These are phyloP conservation scores for Prosopis cineraria DNA, from an alignment of 306 rosid species.

Conservation along the genomic window DNA sequence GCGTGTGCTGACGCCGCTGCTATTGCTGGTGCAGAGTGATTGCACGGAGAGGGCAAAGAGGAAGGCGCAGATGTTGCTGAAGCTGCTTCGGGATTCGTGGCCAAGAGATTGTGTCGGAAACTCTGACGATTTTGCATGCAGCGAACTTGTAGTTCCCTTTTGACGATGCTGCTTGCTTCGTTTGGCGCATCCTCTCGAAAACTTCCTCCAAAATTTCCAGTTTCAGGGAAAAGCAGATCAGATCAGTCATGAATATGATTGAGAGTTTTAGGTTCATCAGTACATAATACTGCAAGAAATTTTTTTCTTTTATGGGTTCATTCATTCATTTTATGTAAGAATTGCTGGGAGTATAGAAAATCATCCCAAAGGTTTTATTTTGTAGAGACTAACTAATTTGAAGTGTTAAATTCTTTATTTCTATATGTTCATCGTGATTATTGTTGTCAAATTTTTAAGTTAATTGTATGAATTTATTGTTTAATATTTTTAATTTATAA, in stretches of 20 bases:
- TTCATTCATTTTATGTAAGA: conserved; percentile 45
- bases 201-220: not conserved
- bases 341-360: conserved; percentile 10
- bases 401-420: too few relatives aligned
- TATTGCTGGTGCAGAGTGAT: conserved; percentile 86
- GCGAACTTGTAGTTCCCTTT: conserved; percentile 60
- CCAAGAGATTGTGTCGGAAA: conserved; percentile 72
- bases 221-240: not conserved
- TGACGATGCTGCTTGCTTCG: conserved; percentile 6
- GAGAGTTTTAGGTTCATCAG: conserved; percentile 25
- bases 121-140: conserved; percentile 78
- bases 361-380: too few relatives aligned
- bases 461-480: too few relatives aligned
- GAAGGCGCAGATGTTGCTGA: conserved; percentile 82
- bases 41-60: conserved; percentile 91
- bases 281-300: not conserved
- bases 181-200: conserved; percentile 35
- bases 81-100: conserved; percentile 98
- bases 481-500: too few relatives aligned
- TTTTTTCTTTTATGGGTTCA: not conserved
- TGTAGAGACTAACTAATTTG: not conserved
- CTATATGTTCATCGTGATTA: too few relatives aligned
- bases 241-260: conserved; percentile 6
- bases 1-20: conserved; percentile 71
- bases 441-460: too few relatives aligned